Percentiles rank a stretch among this genome's conserved stretches.
Evolutionary conservation across 2,329 filamentous ascomycete species (phyloP).

Genomic region (Talaromyces sp.): DNA sequence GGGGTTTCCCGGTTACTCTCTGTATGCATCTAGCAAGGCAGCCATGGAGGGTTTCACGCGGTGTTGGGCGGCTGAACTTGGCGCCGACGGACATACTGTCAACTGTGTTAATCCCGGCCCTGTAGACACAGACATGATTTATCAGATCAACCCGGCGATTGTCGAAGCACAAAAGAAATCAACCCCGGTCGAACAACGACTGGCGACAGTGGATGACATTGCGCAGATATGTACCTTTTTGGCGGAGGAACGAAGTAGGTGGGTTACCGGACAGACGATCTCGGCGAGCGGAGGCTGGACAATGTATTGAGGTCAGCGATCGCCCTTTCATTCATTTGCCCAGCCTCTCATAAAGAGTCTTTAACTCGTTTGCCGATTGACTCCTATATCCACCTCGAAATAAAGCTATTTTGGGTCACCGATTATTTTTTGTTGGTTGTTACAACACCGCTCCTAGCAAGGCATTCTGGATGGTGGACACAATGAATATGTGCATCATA

Average conservation of each 20-base stretch:
- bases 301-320: not conserved
- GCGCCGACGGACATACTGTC: conserved; percentile 57
- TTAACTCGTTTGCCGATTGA: not conserved
- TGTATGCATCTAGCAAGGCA: conserved; percentile 59
- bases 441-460: not conserved
- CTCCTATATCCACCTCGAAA: not conserved
- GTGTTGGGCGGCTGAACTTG: conserved; percentile 58
- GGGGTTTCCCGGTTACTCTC: conserved; percentile 45
- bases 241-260: conserved; percentile 17
- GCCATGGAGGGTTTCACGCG: conserved; percentile 61
- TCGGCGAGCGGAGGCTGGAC: conserved; percentile 14
- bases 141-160: conserved; percentile 50
- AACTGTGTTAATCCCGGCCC: conserved; percentile 61
- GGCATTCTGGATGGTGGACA: not conserved
- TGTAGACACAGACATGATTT: conserved; percentile 57
- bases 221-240: conserved; percentile 20
- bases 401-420: not conserved
- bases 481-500: not conserved
- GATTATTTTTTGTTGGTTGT: too few species aligned
- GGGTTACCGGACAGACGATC: conserved; percentile 19
- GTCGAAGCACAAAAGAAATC: conserved; percentile 49
- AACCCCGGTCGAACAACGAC: conserved; percentile 13
- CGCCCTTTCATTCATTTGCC: not conserved
- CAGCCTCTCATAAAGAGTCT: not conserved
- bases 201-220: conserved; percentile 19